phyloP scores from a whole-genome alignment of 441 rosid genomes.

The Pelargonium exstipulatum region DNA sequence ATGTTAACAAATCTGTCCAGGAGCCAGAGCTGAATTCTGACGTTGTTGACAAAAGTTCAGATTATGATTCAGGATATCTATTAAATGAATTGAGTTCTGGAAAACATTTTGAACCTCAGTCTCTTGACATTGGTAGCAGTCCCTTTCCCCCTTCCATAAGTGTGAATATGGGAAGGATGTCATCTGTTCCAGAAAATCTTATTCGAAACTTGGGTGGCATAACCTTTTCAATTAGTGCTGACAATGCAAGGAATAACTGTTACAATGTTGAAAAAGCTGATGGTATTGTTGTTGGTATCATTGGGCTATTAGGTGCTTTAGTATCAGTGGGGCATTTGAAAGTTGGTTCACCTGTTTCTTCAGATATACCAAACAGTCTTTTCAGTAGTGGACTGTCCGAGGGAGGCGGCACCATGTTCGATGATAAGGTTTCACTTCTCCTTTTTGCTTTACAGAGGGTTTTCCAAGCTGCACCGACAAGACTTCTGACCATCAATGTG shows the following conservation, averaged over 20 bases:
- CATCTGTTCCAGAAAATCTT: constrained; percentile 58
- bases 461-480: constrained; percentile 88
- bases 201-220: constrained; percentile 81
- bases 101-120: constrained; percentile 35
- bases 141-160: constrained; percentile 37
- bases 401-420: constrained; percentile 83
- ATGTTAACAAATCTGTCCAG: constrained; percentile 32
- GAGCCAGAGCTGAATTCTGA: constrained; percentile 37
- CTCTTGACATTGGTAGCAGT: constrained; percentile 32
- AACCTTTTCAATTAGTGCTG: constrained; percentile 86
- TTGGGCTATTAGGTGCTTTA: constrained; percentile 85
- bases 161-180: constrained; percentile 44
- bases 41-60: constrained; percentile 27
- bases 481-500: constrained; percentile 82
- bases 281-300: constrained; percentile 85
- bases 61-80: constrained; percentile 25
- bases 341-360: constrained; percentile 45
- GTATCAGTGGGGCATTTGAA: constrained; percentile 74
- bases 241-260: constrained; percentile 92
- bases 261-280: constrained; percentile 83
- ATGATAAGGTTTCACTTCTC: constrained; percentile 87
- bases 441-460: constrained; percentile 91
- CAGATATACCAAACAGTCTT: constrained; percentile 55
- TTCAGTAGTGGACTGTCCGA: constrained; percentile 63
- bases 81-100: constrained; percentile 32